Evolutionary conservation across 257 asterid genomes (phyloP).

Genomic region (Solanum dulcamara): DNA sequence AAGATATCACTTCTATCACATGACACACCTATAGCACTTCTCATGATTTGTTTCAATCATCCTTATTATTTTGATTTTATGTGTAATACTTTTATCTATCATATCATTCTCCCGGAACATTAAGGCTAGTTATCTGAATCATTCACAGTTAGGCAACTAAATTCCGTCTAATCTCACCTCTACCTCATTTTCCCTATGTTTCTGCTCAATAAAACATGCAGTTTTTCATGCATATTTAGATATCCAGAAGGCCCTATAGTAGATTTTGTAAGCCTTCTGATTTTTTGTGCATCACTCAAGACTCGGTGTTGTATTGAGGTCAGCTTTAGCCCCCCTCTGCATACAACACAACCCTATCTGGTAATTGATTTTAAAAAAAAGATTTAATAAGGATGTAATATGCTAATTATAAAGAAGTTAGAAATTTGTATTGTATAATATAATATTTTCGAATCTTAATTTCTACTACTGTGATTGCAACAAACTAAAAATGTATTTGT

Average conservation of each 20-base stretch:
- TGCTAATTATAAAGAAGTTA: background rate
- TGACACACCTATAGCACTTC: background rate
- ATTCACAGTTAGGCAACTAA: background rate
- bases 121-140: background rate
- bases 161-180: background rate
- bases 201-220: background rate
- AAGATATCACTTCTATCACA: background rate
- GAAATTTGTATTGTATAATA: background rate
- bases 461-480: background rate
- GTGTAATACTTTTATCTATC: background rate
- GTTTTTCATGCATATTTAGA: background rate
- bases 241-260: too few relatives aligned
- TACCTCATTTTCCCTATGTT: background rate
- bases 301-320: too few relatives aligned
- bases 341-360: too few relatives aligned
- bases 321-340: too few relatives aligned
- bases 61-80: background rate
- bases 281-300: too few relatives aligned
- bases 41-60: background rate
- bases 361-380: too few relatives aligned
- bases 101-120: background rate
- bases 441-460: background rate
- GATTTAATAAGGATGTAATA: too few relatives aligned
- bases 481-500: background rate
- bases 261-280: too few relatives aligned